phyloP scores from a whole-genome alignment of 805 yeast species.

The Saccharomycopsis sp. region DNA sequence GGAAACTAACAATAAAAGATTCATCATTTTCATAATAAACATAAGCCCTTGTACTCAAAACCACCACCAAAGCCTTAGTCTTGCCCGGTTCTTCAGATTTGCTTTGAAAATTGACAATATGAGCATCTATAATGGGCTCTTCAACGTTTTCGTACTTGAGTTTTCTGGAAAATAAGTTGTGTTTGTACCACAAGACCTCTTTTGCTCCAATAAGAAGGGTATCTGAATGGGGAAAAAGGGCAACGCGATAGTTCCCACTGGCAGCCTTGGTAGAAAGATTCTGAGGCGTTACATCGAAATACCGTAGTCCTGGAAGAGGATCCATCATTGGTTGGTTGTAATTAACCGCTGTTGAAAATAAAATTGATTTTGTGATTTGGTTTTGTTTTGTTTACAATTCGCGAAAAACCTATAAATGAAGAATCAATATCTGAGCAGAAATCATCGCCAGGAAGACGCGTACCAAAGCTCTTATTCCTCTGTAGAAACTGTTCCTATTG shows the following conservation, averaged over 20 bases:
- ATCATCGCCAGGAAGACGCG: too few relatives aligned
- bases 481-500: too few relatives aligned
- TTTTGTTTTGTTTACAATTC: too few relatives aligned
- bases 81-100: neutral
- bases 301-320: too few relatives aligned
- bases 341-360: too few relatives aligned
- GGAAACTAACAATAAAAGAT: conserved; percentile 51
- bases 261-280: too few relatives aligned
- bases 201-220: conserved; percentile 1
- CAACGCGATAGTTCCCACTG: neutral
- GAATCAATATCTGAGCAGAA: too few relatives aligned
- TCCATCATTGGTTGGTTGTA: too few relatives aligned
- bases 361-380: too few relatives aligned
- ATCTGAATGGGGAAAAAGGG: conserved; percentile 7
- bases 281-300: too few relatives aligned
- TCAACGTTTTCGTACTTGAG: conserved; percentile 7
- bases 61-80: conserved; percentile 42
- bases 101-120: conserved; percentile 6
- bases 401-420: too few relatives aligned
- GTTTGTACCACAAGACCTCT: conserved; percentile 13
- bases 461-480: too few relatives aligned
- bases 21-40: conserved; percentile 54
- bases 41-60: conserved; percentile 49
- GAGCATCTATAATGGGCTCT: conserved; percentile 10
- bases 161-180: conserved; percentile 12